Base-by-base conservation (phyloP, 179 eudicot species). In the Silene noctiflora region DNA sequence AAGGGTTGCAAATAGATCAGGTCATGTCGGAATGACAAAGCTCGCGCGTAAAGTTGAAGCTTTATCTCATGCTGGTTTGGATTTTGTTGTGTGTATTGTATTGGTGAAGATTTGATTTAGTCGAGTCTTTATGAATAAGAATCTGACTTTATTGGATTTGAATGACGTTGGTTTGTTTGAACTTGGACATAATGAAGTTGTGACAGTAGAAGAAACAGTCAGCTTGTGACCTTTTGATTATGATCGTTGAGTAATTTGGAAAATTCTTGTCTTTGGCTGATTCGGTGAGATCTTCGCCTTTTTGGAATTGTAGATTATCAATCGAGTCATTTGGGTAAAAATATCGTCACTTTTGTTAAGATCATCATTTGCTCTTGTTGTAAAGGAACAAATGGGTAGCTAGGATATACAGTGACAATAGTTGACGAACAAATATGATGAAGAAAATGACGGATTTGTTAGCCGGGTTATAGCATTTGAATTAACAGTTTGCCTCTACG, bases 141-240 rank as follows among this genome's bases (percentile, higher is more conserved):
- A 63, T 10, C 17, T 63, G 67, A 63, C 67, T 22, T 12, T 67
- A 33, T 17, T 35, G 33, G 68, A 16, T 67, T 67, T 19, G 6
- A 33, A 67, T 67, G 71, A 67, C 14, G 6, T 27, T 65, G 0
- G 9, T 27, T 65, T 27, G 69, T 65, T 4, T 67, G 48, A 31
- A 67, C 48, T 33, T 11, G 69, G 59, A 53, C 20, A 56, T 56
- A 17, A 9, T n/a, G 20, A 62, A 10, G 63, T 24, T 24, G 24
- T 62, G 66, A 46, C 53, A 46, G 0, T 24, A 6, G 63, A 62
- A 21, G 17, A 62, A 11, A 46, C 66, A 62, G 66, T 22, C 53
- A 46, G 53, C 53, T 46, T 46, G 53, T 62, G 66, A 62, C 66
- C 11, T 62, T 62, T 22, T 62, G 66, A 27, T 62, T 21, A 62